Base-by-base conservation (phyloP, 208 protist genomes). In the Herpetomonas samuelpessoai region DNA sequence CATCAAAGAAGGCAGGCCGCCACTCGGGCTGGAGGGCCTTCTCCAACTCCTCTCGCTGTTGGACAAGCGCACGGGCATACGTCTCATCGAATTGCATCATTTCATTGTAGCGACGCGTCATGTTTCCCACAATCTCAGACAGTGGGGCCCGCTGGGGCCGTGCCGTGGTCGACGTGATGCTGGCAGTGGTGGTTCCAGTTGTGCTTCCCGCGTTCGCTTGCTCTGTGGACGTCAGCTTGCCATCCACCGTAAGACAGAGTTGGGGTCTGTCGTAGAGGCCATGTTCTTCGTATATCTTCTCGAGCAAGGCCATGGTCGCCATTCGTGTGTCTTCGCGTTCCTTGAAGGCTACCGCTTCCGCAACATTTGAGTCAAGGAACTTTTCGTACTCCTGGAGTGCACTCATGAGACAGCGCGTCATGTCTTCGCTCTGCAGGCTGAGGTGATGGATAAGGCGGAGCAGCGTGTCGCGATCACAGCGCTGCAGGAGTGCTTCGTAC, bases 401-500 rank as follows among this genome's bases (percentile, higher is more conserved):
- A 19, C 71, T 62, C 10, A 88, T 68, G 1, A 89, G 28, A 10
- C 71, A 44, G 24, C 22, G 29, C 19, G 60, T 38, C 2, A 64
- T 75, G 29, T 83, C 80, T 2, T 58, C 56, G 56, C 58, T 79
- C 48, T 81, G 66, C 31, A 82, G 41, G 29, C 24, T 58, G 39
- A 90, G 39, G 65, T 76, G 80, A 29, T 86, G 69, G n/a, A 89
- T 44, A 1, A 92, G 35, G 0, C 65, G 65, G 25, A 87, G 56
- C 12, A 92, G 71, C 21, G 77, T 86, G 28, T 70, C 74, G 14
- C 73, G 70, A 65, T 87, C 82, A 61, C 86, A 88, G 3, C 46
- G 38, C 18, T 51, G n/a, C 6, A 92, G 53, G 21, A 67, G 0
- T 9, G 47, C 46, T 10, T 62, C 57, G 65, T 86, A 83, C 2